Percentiles rank a stretch among this genome's conserved stretches.
Conservation (phyloP, 805 yeast genomes). For the Ascoidea rubescens region DNA sequence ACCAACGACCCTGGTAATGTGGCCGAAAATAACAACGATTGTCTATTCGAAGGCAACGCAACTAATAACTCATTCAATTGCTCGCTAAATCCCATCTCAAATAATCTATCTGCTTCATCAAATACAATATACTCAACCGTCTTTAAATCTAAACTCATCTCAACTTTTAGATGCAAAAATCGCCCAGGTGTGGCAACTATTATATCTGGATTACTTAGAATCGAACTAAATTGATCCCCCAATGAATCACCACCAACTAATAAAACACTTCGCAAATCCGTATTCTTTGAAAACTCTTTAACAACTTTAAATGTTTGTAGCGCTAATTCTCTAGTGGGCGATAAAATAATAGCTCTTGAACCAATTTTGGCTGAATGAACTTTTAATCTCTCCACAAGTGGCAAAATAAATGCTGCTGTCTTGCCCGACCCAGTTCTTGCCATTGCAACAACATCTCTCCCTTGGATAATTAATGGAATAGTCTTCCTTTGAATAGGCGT, state of each 20-base stretch:
- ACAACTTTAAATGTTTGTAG: conserved; percentile 81
- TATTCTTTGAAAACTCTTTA: conserved; percentile 74
- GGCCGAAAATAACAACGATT: conserved; percentile 84
- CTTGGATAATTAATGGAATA: conserved; percentile 76
- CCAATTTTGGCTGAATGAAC: conserved; percentile 81
- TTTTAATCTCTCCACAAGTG: conserved; percentile 76
- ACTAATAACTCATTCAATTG: conserved; percentile 83
- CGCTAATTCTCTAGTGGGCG: conserved; percentile 96
- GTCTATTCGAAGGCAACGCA: conserved; percentile 70
- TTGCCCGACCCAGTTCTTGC: conserved; percentile 99
- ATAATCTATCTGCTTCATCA: conserved; percentile 94
- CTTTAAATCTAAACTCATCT: conserved; percentile 78
- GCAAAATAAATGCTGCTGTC: conserved; percentile 91
- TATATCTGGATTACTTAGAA: conserved; percentile 92
- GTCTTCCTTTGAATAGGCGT: conserved; percentile 97
- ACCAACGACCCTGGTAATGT: conserved; percentile 86
- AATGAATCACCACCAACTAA: conserved; percentile 97
- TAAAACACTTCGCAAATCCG: conserved; percentile 67
- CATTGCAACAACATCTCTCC: conserved; percentile 96
- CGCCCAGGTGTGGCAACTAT: conserved; percentile 97
- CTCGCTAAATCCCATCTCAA: conserved; percentile 92
- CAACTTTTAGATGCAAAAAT: conserved; percentile 88
- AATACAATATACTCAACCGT: conserved; percentile 83
- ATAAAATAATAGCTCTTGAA: conserved; percentile 71
- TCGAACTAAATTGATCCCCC: conserved; percentile 86